These are phyloP conservation scores for Venturia aucupariae DNA, from an alignment of 2,329 filamentous ascomycete genomes.

Conservation along the genomic window DNA sequence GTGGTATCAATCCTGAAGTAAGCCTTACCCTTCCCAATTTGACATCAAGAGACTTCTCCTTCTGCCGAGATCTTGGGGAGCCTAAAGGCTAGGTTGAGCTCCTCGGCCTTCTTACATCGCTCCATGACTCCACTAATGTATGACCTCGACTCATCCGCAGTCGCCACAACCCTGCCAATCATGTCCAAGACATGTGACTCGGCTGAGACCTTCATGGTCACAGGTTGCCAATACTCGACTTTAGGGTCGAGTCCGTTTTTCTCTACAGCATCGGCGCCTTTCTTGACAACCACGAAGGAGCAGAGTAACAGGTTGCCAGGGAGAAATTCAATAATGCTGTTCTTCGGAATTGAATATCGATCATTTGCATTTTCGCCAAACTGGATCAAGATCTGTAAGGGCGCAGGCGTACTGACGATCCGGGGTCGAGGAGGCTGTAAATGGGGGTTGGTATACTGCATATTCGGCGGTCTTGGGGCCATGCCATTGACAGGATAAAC, in stretches of 20 bases:
- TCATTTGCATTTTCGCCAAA: slow-evolving; percentile 48
- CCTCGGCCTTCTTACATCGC: slow-evolving; percentile 45
- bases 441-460: slow-evolving; percentile 3
- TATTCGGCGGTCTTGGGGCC: slow-evolving; percentile 6
- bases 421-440: slow-evolving; percentile 32
- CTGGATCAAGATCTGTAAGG: slow-evolving; percentile 26
- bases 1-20: neutral
- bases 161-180: slow-evolving; percentile 46
- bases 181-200: slow-evolving; percentile 44
- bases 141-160: slow-evolving; percentile 27
- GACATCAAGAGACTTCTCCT: neutral
- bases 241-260: slow-evolving; percentile 37
- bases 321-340: slow-evolving; percentile 64
- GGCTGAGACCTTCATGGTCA: slow-evolving; percentile 53
- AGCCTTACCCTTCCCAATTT: neutral
- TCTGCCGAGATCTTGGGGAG: slow-evolving; percentile 32
- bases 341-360: slow-evolving; percentile 69
- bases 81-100: slow-evolving; percentile 46
- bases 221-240: slow-evolving; percentile 67
- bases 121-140: slow-evolving; percentile 41
- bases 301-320: slow-evolving; percentile 55
- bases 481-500: neutral
- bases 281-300: slow-evolving; percentile 62
- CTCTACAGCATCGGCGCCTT: slow-evolving; percentile 15
- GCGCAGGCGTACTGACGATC: slow-evolving; percentile 34